Conservation (phyloP, 495 filamentous ascomycete species). For the Tricharina praecox region DNA sequence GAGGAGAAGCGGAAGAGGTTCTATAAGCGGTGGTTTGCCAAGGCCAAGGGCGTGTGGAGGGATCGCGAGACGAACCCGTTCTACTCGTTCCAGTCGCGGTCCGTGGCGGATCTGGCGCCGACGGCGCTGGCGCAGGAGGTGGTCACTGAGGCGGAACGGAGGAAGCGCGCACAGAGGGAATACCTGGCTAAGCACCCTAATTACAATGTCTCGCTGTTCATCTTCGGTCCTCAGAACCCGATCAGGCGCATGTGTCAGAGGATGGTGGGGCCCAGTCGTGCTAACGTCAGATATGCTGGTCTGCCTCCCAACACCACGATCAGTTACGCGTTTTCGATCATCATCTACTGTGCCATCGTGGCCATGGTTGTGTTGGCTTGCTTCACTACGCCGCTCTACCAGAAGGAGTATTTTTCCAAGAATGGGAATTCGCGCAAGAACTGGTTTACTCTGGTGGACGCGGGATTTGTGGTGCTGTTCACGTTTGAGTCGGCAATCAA, state of each 20-base stretch:
- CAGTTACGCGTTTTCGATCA: constrained; percentile 84
- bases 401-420: constrained; percentile 56
- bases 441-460: constrained; percentile 88
- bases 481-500: constrained; percentile 79
- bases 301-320: constrained; percentile 67
- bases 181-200: constrained; percentile 72
- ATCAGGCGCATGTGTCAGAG: constrained; percentile 71
- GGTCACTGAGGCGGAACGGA: constrained; percentile 59
- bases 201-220: constrained; percentile 83
- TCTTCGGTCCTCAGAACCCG: constrained; percentile 62
- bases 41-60: constrained; percentile 10
- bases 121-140: constrained; percentile 77
- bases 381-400: constrained; percentile 83
- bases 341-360: constrained; percentile 87
- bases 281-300: constrained; percentile 68
- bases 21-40: constrained; percentile 15
- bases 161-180: constrained; percentile 75
- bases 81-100: constrained; percentile 42
- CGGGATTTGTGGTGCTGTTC: constrained; percentile 79
- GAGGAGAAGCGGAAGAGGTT: constrained; percentile 11
- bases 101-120: constrained; percentile 64
- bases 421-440: constrained; percentile 42
- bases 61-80: constrained; percentile 76
- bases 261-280: constrained; percentile 82
- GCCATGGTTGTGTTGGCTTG: constrained; percentile 94